These are phyloP conservation scores for Amylocarpus encephaloides DNA, from an alignment of 2,329 filamentous ascomycete species.

Conservation along the genomic window DNA sequence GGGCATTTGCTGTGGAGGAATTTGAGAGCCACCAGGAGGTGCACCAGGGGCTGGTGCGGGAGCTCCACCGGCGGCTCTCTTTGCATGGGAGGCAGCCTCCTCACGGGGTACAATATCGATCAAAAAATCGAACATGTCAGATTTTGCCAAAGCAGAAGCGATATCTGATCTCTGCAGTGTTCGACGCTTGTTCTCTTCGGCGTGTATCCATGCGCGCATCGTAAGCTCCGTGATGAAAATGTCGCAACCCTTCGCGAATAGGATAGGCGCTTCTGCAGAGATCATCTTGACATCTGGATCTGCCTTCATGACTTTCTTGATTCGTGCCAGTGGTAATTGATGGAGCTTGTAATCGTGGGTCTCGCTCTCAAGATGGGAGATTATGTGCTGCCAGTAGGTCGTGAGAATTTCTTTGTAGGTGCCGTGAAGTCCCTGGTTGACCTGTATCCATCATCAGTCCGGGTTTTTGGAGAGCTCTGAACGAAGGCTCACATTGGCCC, in stretches of 20 bases:
- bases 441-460: constrained; percentile 44
- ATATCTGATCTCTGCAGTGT: constrained; percentile 96
- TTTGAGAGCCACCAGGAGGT: constrained; percentile 42
- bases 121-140: constrained; percentile 99
- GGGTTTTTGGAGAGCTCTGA: constrained; percentile 3
- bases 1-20: constrained; percentile 44
- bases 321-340: constrained; percentile 91
- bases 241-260: constrained; percentile 97
- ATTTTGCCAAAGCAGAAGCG: constrained; percentile 89
- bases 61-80: constrained; percentile 52
- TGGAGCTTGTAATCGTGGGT: constrained; percentile 98
- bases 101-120: constrained; percentile 98
- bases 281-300: constrained; percentile 99
- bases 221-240: constrained; percentile 99
- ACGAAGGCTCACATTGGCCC: constrained; percentile 71
- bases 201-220: constrained; percentile 99
- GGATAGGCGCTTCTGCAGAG: constrained; percentile 91
- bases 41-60: constrained; percentile 41
- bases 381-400: constrained; percentile 98
- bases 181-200: constrained; percentile 95
- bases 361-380: constrained; percentile 89
- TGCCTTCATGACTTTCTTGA: constrained; percentile 99
- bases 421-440: constrained; percentile 89
- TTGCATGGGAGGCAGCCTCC: constrained; percentile 80
- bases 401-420: constrained; percentile 96